Evolutionary conservation across 768 basidiomycete genomes (phyloP), one percentile per base, ranked within the genome.

Genomic region (Suillus occidentalis): DNA sequence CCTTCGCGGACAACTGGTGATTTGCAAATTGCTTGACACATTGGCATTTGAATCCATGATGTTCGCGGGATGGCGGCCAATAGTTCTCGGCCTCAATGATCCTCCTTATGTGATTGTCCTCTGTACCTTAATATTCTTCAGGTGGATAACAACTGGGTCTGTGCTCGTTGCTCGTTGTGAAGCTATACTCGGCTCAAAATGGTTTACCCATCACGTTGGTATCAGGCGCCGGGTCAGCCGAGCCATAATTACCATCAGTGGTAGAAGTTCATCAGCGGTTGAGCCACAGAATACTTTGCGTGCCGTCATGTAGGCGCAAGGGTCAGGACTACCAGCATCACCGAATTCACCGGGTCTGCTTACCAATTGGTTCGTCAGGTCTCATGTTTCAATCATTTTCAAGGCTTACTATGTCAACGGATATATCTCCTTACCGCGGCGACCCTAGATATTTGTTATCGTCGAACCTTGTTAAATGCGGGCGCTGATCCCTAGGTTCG

Each of bases 301-400:
- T 18, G 28, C 52, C 28, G 28, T 31, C 52, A 31, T 20, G 18
- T 53, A 9, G 28, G 50, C 28, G 25, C 50, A 18, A 3, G 50
- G 25, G 28, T 31, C 52, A 10, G 22, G 25, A 50, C 49, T 28
- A 50, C 28, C 52, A 20, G 18, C 31, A 53, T 34, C 9, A 12
- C 16, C 28, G 52, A 53, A 81, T 64, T 84, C 84, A 28, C 84
- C 85, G 69, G 83, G 82, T 36, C 84, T 81, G 81, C 84, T 84
- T 1, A 85, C 18, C 31, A 85, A 66, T 85, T 85, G 70, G 78
- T 85, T 62, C 77, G 80, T 25, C 84, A 83, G 69, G 78, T 84
- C 6, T 85, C 16, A 28, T 9, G 50, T 50, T 50, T 6, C 25
- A 25, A 25, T 86, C 69, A 71, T 85, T 16, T 80, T 77, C 6